These are phyloP conservation scores for Mucor mucedo DNA, from an alignment of 371 early-diverging fungal genomes.

Conservation along the genomic window DNA sequence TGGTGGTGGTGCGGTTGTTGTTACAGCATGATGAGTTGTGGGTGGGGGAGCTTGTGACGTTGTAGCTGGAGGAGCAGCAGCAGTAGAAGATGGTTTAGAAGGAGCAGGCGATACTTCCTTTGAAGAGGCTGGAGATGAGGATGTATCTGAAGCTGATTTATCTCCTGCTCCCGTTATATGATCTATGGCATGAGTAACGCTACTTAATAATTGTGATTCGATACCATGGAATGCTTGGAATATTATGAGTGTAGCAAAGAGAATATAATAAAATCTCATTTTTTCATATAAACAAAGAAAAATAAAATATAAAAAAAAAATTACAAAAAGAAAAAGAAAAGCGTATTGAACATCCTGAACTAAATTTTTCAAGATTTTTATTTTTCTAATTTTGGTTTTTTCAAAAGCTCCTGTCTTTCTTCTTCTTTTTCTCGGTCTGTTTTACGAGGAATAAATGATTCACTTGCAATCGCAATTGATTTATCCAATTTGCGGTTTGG, in stretches of 20 bases:
- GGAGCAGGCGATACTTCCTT: slow-evolving; percentile 15
- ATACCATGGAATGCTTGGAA: slow-evolving; percentile 5
- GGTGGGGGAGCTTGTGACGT: slow-evolving; percentile 11
- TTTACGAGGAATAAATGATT: slow-evolving; percentile 59
- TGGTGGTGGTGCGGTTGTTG: slow-evolving; percentile 5
- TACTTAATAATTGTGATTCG: slow-evolving; percentile 21
- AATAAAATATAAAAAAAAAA: slow-evolving; percentile 2
- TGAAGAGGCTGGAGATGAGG: slow-evolving; percentile 20
- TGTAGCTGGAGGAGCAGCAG: slow-evolving; percentile 5
- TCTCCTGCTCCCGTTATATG: slow-evolving; percentile 1
- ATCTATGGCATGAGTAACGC: slow-evolving; percentile 16
- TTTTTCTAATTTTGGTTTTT: slow-evolving; percentile 46
- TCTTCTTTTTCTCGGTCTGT: slow-evolving; percentile 66
- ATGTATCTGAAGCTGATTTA: background rate
- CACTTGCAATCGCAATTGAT: slow-evolving; percentile 31
- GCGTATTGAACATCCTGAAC: background rate
- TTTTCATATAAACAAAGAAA: background rate
- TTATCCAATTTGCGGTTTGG: background rate
- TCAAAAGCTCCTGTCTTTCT: slow-evolving; percentile 37
- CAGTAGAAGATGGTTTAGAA: slow-evolving; percentile 11
- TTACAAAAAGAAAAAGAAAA: slow-evolving; percentile 3
- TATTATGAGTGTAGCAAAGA: slow-evolving; percentile 11
- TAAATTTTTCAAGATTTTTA: slow-evolving; percentile 7
- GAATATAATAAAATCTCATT: background rate
- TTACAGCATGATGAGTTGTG: slow-evolving; percentile 9